Base-by-base conservation (phyloP, 257 asterid species). In the Fraxinus quadrangulata region DNA sequence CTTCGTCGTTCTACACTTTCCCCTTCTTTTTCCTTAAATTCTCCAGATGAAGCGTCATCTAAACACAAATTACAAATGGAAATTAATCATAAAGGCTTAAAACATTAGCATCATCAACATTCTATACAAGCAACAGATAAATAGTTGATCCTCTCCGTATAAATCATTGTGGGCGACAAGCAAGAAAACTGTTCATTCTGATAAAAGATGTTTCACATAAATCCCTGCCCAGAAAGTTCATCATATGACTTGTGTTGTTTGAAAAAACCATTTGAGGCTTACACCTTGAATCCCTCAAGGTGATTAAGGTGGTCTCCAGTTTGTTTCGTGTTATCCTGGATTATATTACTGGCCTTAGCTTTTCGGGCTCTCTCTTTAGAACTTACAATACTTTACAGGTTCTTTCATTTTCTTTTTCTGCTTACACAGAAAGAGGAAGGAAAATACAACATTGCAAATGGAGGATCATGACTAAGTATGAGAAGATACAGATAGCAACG, bases 1-100 rank as follows among this genome's bases (percentile, higher is more conserved):
- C 80, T 84, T 80, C 99, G 86, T 81, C 98, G 85, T 77, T 93
- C 99, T 66, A 79, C 89, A 80, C 91, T 89, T 83, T 95, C 98
- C 70, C 89, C 97, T 70, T 88, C 93, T 69, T 89, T 79, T 85
- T 91, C 98, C 49, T 84, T 84, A 80, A 95, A 95, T 85, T 79
- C 91, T 42, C 78, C 96, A 71, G 92, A 87, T 73, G 94, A 89
- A 71, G 94, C 74, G 61, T 87, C 75, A 76, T 91, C 98, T 93
- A 92, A 87, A 84, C 40, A 47, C 42, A 80, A 73, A 70, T 37
- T 70, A 74, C 17, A 33, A 79, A 68, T 21, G 42, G 70, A 67
- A 73, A 76, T 72, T 67, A 72, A 70, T 24, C 12, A 59, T 51
- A 37, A 74, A 37, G 34, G 31, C 36, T 70, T n/a, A 4, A 73